Base-by-base conservation (phyloP, 2,329 filamentous ascomycete species). In the Aureobasidium sp. region DNA sequence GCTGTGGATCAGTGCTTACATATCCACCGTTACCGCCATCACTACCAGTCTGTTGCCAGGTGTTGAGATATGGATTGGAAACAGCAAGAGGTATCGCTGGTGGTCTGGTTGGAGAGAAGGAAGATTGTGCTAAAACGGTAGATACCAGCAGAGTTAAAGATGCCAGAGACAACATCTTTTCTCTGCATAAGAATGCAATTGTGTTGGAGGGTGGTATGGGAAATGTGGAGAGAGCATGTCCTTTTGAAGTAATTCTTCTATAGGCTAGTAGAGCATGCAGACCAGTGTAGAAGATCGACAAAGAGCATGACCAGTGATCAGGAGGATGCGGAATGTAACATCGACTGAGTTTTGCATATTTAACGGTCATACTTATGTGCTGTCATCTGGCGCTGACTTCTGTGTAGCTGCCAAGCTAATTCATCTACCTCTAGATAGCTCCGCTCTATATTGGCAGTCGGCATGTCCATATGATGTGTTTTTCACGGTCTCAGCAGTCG, bases 21-120 rank as follows among this genome's bases (percentile, higher is more conserved):
- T 87, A 82, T 1, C 86, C 86, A 37, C 85, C 85, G 68, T 86
- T 83, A 10, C 83, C 81, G 29, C 81, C 83, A 70, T 85, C 79
- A 30, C 77, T 82, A 1, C 85, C 86, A 10, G 81, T 68, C 34
- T 82, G 75, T 45, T 87, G 78, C 86, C 87, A 90, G 15, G 85
- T 83, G 69, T 83, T 90, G n/a, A 92, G 74, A 67, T 92, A 93
- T 0, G 89, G 89, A 9, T 85, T 87, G 64, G 84, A 85, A 48
- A 92, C 89, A 45, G 88, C 88, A 37, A 93, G 74, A 13, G 89
- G 89, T 32, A 89, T 78, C 1, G 87, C 81, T 16, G 87, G 87
- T 45, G 86, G 86, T 8, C 59, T 52, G 39, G 83, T 81, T 37
- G 87, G 87, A 39, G 75, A 78, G 69, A 88, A 89, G 1, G 78